Percentiles rank a stretch among this genome's conserved stretches.
phyloP scores from a whole-genome alignment of 805 yeast species.

The Candida adriatica region DNA sequence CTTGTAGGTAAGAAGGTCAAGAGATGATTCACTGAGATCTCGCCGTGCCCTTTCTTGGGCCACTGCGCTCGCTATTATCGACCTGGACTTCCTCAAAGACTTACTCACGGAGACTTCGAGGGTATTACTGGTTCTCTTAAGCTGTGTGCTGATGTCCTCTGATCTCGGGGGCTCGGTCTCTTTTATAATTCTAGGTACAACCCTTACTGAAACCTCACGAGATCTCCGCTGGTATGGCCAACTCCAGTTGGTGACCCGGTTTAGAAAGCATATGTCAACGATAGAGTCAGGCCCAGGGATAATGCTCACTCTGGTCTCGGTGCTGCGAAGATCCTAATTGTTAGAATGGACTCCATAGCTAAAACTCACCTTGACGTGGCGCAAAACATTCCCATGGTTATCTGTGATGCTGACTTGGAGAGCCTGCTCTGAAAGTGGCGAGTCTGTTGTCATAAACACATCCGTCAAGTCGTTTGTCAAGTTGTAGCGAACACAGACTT shows the following conservation, averaged over 20 bases:
- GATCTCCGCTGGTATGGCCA: conserved; percentile 25
- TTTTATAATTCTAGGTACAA: no score
- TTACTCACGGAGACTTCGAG: no score
- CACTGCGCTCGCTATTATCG: conserved; percentile 4
- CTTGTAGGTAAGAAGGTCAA: conserved; percentile 5
- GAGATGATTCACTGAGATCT: conserved; percentile 18
- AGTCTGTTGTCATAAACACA: conserved; percentile 12
- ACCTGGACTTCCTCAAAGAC: no score
- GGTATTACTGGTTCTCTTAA: no score
- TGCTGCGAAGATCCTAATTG: conserved; percentile 7
- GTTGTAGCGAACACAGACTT: conserved; percentile 4
- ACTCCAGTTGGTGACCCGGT: conserved; percentile 27
- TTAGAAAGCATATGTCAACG: conserved; percentile 25
- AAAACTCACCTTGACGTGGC: conserved; percentile 10
- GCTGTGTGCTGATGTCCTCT: no score
- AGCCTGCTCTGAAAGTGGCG: conserved; percentile 3
- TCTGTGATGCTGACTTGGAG: conserved; percentile 10
- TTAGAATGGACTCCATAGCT: conserved; percentile 1
- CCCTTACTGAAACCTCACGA: conserved; percentile 3
- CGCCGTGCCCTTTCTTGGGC: conserved; percentile 12
- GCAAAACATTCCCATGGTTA: conserved; percentile 6
- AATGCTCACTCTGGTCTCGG: conserved; percentile 6
- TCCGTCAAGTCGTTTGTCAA: conserved; percentile 7
- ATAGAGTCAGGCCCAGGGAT: conserved; percentile 6
- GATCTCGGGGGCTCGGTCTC: neutral